phyloP scores from a whole-genome alignment of 2,329 filamentous ascomycete genomes.

The Botrytis paeoniae region DNA sequence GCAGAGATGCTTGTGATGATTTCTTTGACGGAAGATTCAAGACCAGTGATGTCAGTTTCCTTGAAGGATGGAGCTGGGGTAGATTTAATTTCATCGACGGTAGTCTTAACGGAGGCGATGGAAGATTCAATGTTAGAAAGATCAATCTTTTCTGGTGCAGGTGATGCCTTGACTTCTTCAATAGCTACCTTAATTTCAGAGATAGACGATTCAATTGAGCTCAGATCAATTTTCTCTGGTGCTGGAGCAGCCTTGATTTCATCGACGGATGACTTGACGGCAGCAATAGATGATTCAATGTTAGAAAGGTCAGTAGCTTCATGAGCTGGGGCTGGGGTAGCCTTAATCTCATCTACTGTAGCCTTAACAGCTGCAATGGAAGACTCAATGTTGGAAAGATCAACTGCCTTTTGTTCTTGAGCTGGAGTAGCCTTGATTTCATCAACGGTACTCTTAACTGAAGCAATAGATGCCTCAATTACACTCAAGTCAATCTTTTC shows the following conservation, averaged over 20 bases:
- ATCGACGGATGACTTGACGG: constrained; percentile 22
- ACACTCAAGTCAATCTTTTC: constrained; percentile 25
- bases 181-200: constrained; percentile 25
- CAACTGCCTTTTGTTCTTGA: constrained; percentile 18
- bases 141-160: constrained; percentile 25
- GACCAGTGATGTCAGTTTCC: constrained; percentile 24
- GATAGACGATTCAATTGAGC: constrained; percentile 23
- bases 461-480: constrained; percentile 24
- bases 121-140: constrained; percentile 23
- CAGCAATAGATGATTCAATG: constrained; percentile 24
- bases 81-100: constrained; percentile 24
- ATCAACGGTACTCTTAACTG: constrained; percentile 23
- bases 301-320: constrained; percentile 22
- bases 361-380: constrained; percentile 6
- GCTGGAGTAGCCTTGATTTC: constrained; percentile 20
- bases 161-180: constrained; percentile 19
- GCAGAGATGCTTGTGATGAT: constrained; percentile 19
- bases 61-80: constrained; percentile 18
- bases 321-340: constrained; percentile 17
- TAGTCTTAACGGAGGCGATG: constrained; percentile 23
- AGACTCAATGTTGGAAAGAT: constrained; percentile 21
- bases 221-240: constrained; percentile 24
- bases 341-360: constrained; percentile 26
- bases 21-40: constrained; percentile 24
- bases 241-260: constrained; percentile 19